Conservation (phyloP, 805 yeast genomes). For the Lachancea nothofagi region DNA sequence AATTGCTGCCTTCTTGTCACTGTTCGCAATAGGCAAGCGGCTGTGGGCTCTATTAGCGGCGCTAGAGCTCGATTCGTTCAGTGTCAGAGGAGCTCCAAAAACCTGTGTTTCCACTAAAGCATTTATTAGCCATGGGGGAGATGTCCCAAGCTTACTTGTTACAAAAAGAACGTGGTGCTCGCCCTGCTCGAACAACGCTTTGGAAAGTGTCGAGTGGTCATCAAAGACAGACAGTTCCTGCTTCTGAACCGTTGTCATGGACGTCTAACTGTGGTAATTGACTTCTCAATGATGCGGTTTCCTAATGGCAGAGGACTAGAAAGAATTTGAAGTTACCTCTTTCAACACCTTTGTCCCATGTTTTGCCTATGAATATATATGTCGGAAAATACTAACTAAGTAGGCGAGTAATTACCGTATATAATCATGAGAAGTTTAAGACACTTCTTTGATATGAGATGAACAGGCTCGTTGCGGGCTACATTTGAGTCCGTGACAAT, state of each 20-base stretch:
- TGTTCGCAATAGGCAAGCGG: constrained; percentile 1
- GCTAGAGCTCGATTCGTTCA: constrained; percentile 32
- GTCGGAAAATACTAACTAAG: too few species aligned
- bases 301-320: background rate
- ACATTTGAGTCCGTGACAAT: too few species aligned
- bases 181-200: constrained; percentile 14
- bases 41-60: constrained; percentile 21
- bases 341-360: too few species aligned
- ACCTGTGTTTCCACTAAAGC: constrained; percentile 49
- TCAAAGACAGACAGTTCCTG: constrained; percentile 54
- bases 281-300: background rate
- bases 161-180: constrained; percentile 31
- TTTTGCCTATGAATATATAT: too few species aligned
- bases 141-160: constrained; percentile 46
- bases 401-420: too few species aligned
- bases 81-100: constrained; percentile 39
- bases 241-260: constrained; percentile 36
- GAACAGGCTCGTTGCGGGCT: too few species aligned
- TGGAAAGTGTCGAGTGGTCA: constrained; percentile 43
- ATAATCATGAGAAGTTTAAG: too few species aligned
- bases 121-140: constrained; percentile 58
- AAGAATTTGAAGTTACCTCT: too few species aligned
- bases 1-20: constrained; percentile 19
- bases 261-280: background rate
- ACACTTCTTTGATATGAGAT: too few species aligned